Base-by-base conservation (phyloP, 1,284 basidiomycete genomes). In the Puccinia triticina region DNA sequence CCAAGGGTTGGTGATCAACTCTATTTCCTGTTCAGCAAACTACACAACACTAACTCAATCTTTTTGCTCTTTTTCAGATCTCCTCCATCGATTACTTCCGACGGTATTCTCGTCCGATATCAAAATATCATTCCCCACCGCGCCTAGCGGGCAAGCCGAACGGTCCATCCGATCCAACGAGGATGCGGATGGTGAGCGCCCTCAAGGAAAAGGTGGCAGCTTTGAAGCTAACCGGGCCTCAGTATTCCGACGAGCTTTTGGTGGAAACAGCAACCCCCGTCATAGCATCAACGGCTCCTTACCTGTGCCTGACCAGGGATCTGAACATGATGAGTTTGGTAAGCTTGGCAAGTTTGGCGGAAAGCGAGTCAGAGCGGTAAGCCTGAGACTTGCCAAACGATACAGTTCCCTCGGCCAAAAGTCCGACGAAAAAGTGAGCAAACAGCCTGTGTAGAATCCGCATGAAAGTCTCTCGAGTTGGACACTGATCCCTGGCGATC, bases 311-410 rank as follows among this genome's bases (percentile, higher is more conserved):
- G 59, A 80, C 18, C 29, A 73, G 37, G 40, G 50, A 16, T 50
- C 48, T 40, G 79, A 82, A 23, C 61, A 73, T 29, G 69, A 73
- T 53, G 79, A 82, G 16, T 82, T 82, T 40, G 79, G 79, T 10
- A 73, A 74, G 59, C 37, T 80, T 12, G 64, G 61, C 12, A 80
- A 72, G 37, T 43, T 72, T 46, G 78, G 67, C n/a, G 69, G 71
- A 53, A 82, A 74, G 43, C 79, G 79, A 16, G 79, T 82, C 1
- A 73, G 79, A 53, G 79, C 79, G 34, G 79, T 82, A 14, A 82
- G 79, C 50, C 64, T 82, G 23, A 26, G 71, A 67, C 40, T 82
- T 26, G 69, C 71, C 32, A 82, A 82, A n/a, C 69, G 79, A 21
- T 74, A 74, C 43, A 82, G 79, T 32, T 53, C 73, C 21, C 72